Evolutionary conservation across 768 basidiomycete species (phyloP), one percentile per base, ranked within the genome.

Genomic region (Galerina marginata): DNA sequence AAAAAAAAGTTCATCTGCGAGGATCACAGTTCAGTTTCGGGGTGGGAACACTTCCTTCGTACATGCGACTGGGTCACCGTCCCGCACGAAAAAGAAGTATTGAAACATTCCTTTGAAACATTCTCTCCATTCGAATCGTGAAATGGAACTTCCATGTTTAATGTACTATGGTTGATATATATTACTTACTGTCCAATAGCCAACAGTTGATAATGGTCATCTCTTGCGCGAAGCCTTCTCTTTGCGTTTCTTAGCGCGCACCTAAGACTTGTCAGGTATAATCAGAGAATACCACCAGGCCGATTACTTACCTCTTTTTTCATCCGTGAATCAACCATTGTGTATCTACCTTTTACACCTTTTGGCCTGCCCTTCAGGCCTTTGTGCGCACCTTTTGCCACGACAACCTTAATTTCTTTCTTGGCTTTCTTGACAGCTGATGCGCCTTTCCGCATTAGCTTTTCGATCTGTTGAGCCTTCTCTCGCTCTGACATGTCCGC

Each of bases 291-390:
- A 52, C 44, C 55, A 49, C 6, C 45, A 43, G 47, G 9, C 4
- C 9, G 15, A 23, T 29, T 46, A 73, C 83, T 38, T 44, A 91
- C 92, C 85, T 95, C 93, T 84, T 96, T 97, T 75, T 84, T 92
- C 91, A 95, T 95, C 65, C 96, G 81, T 4, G 93, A 78, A 75
- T 97, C 96, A 1, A 96, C 94, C 93, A 97, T 97, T 40, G 88
- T 79, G 75, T 97, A 99, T 49, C 92, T 85, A 36, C 96, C 97
- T 77, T 97, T 98, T 60, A 98, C 89, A 62, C 97, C 97, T 72
- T 91, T 96, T 26, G 97, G 96, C 53, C 97, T 77, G 14, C 96
- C 97, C 77, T 95, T 91, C 59, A 96, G 71, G 47, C 95, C 97
- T 67, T 86, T 93, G 72, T 96, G 91, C 5, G 84, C 81, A 48